A percentile compares a stretch with the other conserved stretches of the same genome.
phyloP scores from a whole-genome alignment of 2,329 filamentous ascomycete species.

The Aphanocladium album region DNA sequence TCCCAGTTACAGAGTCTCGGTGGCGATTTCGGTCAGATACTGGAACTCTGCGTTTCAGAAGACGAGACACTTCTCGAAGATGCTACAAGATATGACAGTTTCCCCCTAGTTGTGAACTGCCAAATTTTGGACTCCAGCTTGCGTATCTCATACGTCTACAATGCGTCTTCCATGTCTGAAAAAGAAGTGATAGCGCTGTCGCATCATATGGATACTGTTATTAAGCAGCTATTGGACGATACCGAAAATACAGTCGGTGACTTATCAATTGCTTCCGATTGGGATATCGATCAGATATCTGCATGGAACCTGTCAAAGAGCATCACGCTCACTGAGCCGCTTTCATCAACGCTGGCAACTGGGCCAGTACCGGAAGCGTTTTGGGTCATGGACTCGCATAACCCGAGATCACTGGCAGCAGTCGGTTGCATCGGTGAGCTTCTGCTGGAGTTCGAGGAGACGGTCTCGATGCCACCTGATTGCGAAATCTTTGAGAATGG shows the following conservation, averaged over 20 bases:
- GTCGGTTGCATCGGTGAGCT: slow-evolving; percentile 18
- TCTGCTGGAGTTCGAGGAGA: slow-evolving; percentile 14
- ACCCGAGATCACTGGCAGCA: slow-evolving; percentile 9
- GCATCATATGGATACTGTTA: not conserved
- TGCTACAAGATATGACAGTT: not conserved
- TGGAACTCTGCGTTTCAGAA: not conserved
- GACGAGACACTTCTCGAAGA: not conserved
- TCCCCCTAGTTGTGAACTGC: not conserved
- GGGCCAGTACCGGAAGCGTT: not conserved
- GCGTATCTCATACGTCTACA: not conserved
- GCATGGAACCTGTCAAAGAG: not conserved
- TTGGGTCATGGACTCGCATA: not conserved
- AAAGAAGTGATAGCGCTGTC: not conserved
- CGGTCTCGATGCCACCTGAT: not conserved
- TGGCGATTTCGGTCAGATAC: not conserved
- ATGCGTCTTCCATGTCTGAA: not conserved
- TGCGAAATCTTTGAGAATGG: not conserved
- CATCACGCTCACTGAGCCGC: not conserved
- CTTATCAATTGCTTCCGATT: not conserved
- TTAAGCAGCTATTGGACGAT: not conserved
- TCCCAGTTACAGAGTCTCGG: not conserved
- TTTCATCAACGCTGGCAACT: not conserved
- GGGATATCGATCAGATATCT: not conserved
- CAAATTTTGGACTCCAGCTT: not conserved
- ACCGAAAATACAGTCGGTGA: not conserved